Percentiles rank a stretch among this genome's conserved stretches.
phyloP scores from a whole-genome alignment of 2,329 filamentous ascomycete species.

The Geosmithia flava region DNA sequence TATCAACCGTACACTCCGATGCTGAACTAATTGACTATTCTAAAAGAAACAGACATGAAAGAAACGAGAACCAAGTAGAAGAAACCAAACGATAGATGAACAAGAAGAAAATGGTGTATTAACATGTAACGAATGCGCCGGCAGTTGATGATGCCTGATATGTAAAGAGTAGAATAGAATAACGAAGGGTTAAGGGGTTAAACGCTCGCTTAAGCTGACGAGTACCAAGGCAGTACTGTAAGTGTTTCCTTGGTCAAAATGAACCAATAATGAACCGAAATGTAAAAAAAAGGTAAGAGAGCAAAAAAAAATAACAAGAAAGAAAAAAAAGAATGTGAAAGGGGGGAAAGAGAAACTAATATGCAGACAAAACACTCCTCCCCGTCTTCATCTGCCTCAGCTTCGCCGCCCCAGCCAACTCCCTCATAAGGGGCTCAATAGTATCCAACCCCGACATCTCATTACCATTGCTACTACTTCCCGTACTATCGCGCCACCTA shows the following conservation, averaged over 20 bases:
- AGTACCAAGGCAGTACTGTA: not conserved
- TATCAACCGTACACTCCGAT: no score
- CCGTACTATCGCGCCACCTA: conserved; percentile 5
- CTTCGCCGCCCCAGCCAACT: conserved; percentile 19
- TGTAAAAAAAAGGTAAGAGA: not conserved
- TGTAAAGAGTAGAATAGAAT: not conserved
- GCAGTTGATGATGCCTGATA: not conserved
- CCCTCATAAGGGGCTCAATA: conserved; percentile 31
- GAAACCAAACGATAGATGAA: no score
- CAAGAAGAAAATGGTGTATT: no score
- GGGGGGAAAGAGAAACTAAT: not conserved
- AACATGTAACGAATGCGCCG: not conserved
- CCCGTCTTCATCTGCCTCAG: conserved; percentile 10
- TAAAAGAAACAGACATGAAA: no score
- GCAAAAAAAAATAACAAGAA: not conserved
- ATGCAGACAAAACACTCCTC: not conserved
- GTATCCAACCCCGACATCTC: conserved; percentile 22
- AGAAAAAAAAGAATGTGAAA: no score
- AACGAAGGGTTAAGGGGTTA: not conserved
- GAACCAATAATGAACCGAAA: no score
- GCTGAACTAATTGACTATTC: no score
- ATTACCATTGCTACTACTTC: conserved; percentile 10
- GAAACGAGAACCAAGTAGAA: not conserved
- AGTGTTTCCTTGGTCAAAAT: no score
- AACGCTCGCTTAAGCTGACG: not conserved